A percentile compares a stretch with the other conserved stretches of the same genome.
phyloP scores from a whole-genome alignment of 2,329 filamentous ascomycete species.

The Trichoderma polysporum region DNA sequence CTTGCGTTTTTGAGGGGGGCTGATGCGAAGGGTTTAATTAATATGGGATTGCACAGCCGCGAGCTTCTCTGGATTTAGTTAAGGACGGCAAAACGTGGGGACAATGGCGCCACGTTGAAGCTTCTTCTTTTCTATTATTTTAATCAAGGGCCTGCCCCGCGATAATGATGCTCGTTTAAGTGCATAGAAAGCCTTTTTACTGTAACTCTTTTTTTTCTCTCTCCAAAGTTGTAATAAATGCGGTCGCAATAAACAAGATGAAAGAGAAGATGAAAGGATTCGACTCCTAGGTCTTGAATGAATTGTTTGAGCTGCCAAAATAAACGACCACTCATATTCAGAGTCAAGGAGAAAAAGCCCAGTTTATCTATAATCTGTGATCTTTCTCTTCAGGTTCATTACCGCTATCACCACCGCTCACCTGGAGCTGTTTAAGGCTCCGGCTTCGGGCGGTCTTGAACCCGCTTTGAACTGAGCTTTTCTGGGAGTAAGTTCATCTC shows the following conservation, averaged over 20 bases:
- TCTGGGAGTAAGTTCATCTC: no score
- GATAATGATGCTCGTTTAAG: background rate
- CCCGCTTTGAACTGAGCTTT: no score
- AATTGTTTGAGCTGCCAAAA: no score
- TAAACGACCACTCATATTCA: background rate
- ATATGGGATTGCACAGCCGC: slow-evolving; percentile 1
- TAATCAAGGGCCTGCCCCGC: background rate
- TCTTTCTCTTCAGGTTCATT: background rate
- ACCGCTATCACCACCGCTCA: background rate
- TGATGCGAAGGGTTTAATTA: slow-evolving; percentile 1
- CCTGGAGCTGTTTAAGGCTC: background rate
- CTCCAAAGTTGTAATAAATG: background rate
- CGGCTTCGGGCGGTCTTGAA: no score
- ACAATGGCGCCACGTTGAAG: background rate
- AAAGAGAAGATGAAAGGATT: background rate
- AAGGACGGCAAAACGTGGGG: background rate
- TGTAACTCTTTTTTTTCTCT: background rate
- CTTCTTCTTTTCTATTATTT: background rate
- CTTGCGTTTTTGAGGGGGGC: background rate
- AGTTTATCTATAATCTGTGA: background rate
- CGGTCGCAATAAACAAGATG: no score
- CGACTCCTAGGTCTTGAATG: background rate
- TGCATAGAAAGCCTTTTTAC: background rate
- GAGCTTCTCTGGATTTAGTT: background rate
- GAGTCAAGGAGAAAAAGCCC: background rate